Percentiles rank a stretch among this genome's conserved stretches.
Conservation (phyloP, 1,284 basidiomycete genomes). For the Ustilago trichophora region DNA sequence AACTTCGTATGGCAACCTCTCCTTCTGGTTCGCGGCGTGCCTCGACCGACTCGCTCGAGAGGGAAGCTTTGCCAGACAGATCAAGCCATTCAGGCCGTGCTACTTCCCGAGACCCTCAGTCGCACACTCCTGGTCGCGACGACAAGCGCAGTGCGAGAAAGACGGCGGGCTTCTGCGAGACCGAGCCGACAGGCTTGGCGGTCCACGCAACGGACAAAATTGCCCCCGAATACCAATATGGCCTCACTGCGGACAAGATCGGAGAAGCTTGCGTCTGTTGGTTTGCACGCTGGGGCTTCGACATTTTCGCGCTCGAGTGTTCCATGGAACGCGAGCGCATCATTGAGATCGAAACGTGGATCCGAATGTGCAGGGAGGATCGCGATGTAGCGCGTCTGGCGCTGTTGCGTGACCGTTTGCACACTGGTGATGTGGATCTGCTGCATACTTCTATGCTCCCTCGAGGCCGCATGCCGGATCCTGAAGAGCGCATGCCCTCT, state of each 20-base stretch:
- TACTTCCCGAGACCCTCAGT: not conserved
- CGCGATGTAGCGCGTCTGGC: constrained; percentile 22
- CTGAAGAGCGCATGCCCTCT: constrained; percentile 27
- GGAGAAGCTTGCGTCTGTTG: constrained; percentile 89
- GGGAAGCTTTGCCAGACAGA: not conserved
- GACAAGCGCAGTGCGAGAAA: constrained; percentile 18
- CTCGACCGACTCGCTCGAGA: not conserved
- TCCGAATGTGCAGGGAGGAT: constrained; percentile 27
- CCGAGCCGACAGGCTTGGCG: constrained; percentile 2
- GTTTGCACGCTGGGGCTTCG: constrained; percentile 84
- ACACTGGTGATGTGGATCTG: constrained; percentile 44
- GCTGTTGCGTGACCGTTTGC: constrained; percentile 31
- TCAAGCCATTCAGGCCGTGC: not conserved
- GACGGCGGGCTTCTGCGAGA: constrained; percentile 29
- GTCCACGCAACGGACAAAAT: not conserved
- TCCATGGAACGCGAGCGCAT: constrained; percentile 59
- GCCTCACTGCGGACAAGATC: constrained; percentile 84
- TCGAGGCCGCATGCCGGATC: constrained; percentile 43
- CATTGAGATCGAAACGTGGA: constrained; percentile 38
- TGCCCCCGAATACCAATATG: constrained; percentile 66
- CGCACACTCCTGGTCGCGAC: constrained; percentile 3
- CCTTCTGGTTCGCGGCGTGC: not conserved
- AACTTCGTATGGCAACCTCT: constrained; percentile 11
- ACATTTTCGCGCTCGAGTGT: constrained; percentile 78
- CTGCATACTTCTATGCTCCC: constrained; percentile 45